Base-by-base conservation (phyloP, 257 asterid genomes). In the Gynochthodes officinalis region DNA sequence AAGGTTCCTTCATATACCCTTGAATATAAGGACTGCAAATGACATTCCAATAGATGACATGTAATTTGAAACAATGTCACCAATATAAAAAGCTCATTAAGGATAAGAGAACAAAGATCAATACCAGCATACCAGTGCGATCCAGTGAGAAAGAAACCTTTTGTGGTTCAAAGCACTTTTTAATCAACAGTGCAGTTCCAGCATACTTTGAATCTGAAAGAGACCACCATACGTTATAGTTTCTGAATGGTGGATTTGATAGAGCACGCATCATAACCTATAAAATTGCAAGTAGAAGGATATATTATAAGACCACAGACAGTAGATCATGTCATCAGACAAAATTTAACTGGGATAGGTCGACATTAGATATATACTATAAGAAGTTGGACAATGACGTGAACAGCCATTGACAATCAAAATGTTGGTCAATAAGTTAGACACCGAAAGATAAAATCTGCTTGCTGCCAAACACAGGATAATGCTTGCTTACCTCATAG, bases 131-230 rank as follows among this genome's bases (percentile, higher is more conserved):
- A 92, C 97, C 96, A 85, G 87, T 70, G 79, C 77, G 88, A 82
- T 93, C 98, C 75, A 93, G 86, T 0, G 97, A 91, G 86, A 91
- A 93, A 28, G 82, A 88, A 64, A 93, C 96, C 77, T 80, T 89
- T 67, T 73, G 79, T 4, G 98, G 97, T 77, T 82, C 82, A 81
- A 89, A 91, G 70, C 96, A 89, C 80, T 86, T 88, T 73, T 88
- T 93, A 33, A 93, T 78, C 67, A 93, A 75, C 76, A 93, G 74
- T 50, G 90, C 96, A 79, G 98, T 93, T 74, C 98, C 98, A 77
- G 98, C 97, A 83, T 93, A 93, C 73, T 93, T 93, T 69, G 92
- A 74, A 83, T 93, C 97, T 2, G 98, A 88, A 74, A 93, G 95
- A 79, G 98, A 93, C 98, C 97, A 93, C 98, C 97, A 93, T 50